Evolutionary conservation across 495 filamentous ascomycete genomes (phyloP).

Genomic region (Neurospora hispaniola): DNA sequence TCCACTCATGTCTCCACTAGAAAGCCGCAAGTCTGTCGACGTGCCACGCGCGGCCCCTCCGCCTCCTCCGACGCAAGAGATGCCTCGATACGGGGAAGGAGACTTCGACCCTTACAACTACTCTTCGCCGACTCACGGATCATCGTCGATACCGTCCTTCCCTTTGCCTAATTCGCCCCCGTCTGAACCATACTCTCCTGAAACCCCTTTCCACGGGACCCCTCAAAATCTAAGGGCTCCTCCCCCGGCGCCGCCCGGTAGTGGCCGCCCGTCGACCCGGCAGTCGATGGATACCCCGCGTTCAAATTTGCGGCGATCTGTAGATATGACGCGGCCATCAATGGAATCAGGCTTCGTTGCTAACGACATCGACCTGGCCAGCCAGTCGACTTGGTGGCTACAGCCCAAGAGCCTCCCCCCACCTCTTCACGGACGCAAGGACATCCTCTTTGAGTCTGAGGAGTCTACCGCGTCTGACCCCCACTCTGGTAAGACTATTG

Average conservation of each 20-base stretch:
- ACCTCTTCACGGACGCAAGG: constrained; percentile 67
- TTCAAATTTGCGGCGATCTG: constrained; percentile 50
- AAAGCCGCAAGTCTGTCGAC: constrained; percentile 44
- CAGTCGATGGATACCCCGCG: constrained; percentile 63
- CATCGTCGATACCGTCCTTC: constrained; percentile 27
- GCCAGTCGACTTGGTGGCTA: constrained; percentile 72
- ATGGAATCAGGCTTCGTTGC: constrained; percentile 76
- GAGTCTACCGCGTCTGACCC: constrained; percentile 56
- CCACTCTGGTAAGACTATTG: constrained; percentile 53
- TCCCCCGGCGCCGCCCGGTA: constrained; percentile 37
- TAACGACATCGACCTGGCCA: constrained; percentile 69
- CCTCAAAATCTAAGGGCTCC: constrained; percentile 32
- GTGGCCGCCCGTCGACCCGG: constrained; percentile 38
- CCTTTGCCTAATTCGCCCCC: constrained; percentile 43
- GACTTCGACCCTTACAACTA: constrained; percentile 72
- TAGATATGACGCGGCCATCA: constrained; percentile 49
- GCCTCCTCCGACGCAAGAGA: constrained; percentile 44
- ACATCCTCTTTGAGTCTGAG: constrained; percentile 74
- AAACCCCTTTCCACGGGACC: constrained; percentile 10
- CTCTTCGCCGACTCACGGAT: constrained; percentile 28
- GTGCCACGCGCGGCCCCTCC: constrained; percentile 61
- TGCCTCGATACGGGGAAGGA: constrained; percentile 46
- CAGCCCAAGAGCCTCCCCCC: constrained; percentile 66
- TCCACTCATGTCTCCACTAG: constrained; percentile 42
- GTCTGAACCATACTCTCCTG: constrained; percentile 16